phyloP scores from a whole-genome alignment of 768 basidiomycete genomes.

The Dioszegia crocea region DNA sequence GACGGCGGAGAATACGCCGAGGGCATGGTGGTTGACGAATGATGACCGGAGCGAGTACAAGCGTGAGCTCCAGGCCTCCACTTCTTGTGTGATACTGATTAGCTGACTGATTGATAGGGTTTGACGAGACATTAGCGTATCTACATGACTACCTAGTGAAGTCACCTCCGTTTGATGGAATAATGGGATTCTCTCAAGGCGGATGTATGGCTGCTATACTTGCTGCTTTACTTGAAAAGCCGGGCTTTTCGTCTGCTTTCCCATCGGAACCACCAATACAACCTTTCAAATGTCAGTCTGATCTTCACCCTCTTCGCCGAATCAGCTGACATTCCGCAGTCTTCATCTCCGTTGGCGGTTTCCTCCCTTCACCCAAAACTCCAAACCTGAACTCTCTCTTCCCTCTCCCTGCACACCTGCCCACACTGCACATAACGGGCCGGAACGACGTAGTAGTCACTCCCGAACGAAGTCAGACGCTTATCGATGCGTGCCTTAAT shows the following conservation, averaged over 20 bases:
- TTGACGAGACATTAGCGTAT: slow-evolving; percentile 43
- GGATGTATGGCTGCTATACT: slow-evolving; percentile 47
- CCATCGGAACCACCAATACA: slow-evolving; percentile 33
- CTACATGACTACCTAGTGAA: slow-evolving; percentile 40
- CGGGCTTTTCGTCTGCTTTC: slow-evolving; percentile 33
- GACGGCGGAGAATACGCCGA: slow-evolving; percentile 46
- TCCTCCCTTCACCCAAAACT: slow-evolving; percentile 26
- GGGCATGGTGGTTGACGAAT: slow-evolving; percentile 45
- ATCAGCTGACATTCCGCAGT: slow-evolving; percentile 22
- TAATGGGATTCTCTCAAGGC: slow-evolving; percentile 50
- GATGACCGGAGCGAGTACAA: slow-evolving; percentile 36
- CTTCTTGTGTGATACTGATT: not conserved
- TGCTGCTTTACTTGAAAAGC: slow-evolving; percentile 42
- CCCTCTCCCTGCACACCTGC: slow-evolving; percentile 36
- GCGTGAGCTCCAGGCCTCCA: slow-evolving; percentile 19
- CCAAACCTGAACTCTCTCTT: slow-evolving; percentile 34
- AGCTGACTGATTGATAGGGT: slow-evolving; percentile 18
- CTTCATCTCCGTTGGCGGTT: slow-evolving; percentile 45
- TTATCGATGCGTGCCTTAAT: slow-evolving; percentile 36
- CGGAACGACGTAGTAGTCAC: slow-evolving; percentile 47
- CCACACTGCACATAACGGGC: slow-evolving; percentile 43
- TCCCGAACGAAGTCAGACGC: slow-evolving; percentile 35
- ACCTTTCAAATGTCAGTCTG: slow-evolving; percentile 42
- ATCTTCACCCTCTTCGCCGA: too few species aligned
- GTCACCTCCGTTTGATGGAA: slow-evolving; percentile 44